phyloP scores from a whole-genome alignment of 2,329 filamentous ascomycete species.

The Aspergillus ustus region DNA sequence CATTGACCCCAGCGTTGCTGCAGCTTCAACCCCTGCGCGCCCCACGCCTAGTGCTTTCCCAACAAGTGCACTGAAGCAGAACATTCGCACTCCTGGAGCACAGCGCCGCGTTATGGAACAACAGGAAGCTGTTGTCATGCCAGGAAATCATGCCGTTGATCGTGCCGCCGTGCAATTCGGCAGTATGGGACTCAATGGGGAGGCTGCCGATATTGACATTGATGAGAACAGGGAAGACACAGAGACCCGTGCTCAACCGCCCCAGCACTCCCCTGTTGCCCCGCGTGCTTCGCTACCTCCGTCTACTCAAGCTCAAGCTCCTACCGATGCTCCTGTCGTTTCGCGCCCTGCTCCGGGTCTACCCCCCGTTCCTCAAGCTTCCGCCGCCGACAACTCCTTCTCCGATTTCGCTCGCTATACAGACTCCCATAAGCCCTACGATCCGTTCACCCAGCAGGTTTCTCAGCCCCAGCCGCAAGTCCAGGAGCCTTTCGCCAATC shows the following conservation, averaged over 20 bases:
- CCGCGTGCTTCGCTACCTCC: conserved; percentile 88
- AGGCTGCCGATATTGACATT: conserved; percentile 65
- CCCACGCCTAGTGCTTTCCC: conserved; percentile 74
- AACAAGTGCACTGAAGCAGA: conserved; percentile 74
- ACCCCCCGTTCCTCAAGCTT: conserved; percentile 62
- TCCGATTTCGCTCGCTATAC: conserved; percentile 60
- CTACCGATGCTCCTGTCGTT: conserved; percentile 48
- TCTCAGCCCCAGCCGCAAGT: conserved; percentile 64
- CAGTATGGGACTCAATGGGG: conserved; percentile 85
- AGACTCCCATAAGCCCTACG: conserved; percentile 77
- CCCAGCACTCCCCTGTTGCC: conserved; percentile 86
- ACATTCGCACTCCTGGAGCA: conserved; percentile 78
- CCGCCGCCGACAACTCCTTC: conserved; percentile 52
- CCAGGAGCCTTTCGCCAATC: conserved; percentile 61
- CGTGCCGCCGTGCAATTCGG: conserved; percentile 94
- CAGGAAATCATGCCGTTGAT: conserved; percentile 92
- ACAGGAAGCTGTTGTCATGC: conserved; percentile 98
- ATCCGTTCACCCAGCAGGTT: conserved; percentile 81
- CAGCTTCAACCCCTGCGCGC: conserved; percentile 56
- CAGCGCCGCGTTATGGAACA: conserved; percentile 89
- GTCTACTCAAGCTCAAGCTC: conserved; percentile 44
- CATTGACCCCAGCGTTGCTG: conserved; percentile 69
- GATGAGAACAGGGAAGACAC: conserved; percentile 94
- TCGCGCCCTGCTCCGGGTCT: conserved; percentile 66
- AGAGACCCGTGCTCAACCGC: conserved; percentile 90